Evolutionary conservation across 2,329 filamentous ascomycete species (phyloP), one percentile per base, ranked within the genome.

Genomic region (Penicillium sp.): DNA sequence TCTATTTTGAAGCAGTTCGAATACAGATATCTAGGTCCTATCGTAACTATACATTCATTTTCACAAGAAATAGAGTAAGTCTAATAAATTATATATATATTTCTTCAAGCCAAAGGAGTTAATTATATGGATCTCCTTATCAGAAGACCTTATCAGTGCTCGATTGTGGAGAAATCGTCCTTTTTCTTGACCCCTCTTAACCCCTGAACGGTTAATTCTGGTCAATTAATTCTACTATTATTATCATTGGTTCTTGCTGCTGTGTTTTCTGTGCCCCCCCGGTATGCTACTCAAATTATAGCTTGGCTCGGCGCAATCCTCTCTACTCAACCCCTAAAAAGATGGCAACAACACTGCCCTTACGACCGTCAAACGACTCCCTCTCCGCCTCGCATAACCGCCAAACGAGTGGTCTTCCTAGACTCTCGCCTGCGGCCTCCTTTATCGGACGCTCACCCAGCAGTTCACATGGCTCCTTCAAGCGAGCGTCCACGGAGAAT

Each of bases 371-470:
- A 14, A 74, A 73, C 51, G 70, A 71, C 55, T 71, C 69, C 67
- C 84, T 87, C 65, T 74, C 77, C 16, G 80, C 84, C 30, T 77
- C 81, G 32, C 68, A 68, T 58, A 57, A 64, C 41, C 66, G 71
- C 11, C 70, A 81, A 47, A 73, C 72, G 36, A 83, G 80, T 60
- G 81, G 78, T 30, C 73, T 78, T 23, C 82, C 83, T 30, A 77
- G 74, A 58, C 82, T 57, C 78, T 88, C 67, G 77, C 88, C 74
- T 80, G 86, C 63, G 81, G 84, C 38, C 69, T 89, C 56, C 80
- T 82, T 58, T 75, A 73, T 57, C 72, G 80, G 54, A 74, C 79
- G 61, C 73, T 80, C 71, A 64, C 79, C 69, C 75, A 84, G 69
- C 74, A 73, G 67, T 54, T 78, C 75, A 7, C 66, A 70, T 6